Base-by-base conservation (phyloP, 345 rosid species). In the Syzygium aromaticum region DNA sequence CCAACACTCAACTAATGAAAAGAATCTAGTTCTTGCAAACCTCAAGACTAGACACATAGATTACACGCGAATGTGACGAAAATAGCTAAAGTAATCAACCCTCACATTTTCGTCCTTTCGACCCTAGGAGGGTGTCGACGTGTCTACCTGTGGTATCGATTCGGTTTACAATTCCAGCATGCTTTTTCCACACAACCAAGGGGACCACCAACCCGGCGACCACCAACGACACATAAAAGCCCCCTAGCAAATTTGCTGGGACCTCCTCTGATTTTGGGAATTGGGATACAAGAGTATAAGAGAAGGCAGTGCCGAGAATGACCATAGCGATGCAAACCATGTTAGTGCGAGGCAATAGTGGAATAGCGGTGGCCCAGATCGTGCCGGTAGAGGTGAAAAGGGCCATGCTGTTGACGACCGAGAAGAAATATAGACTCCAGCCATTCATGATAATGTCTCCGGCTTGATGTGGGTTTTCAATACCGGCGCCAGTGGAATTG, bases 101-200 rank as follows among this genome's bases (percentile, higher is more conserved):
- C 30, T 59, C 11, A 30, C 67, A 27, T 0, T 59, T 14, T 28
- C 19, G 77, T 13, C 77, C 38, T 0, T 63, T 28, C 0, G 19
- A 7, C 21, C 10, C 19, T 3, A 63, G 19, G 77, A 28, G 17
- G 10, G 17, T n/a, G 9, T 63, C 19, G 17, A 63, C 7, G 21
- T 19, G 38, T 63, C 77, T 63, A 2, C 77, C 77, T 7, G 5
- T 63, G 77, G 38, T 1, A 28, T 63, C 77, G 19, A 63, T 28
- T 28, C 38, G 5, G 9, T n/a, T 28, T 28, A 63, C 8, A 17
- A 63, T 0, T n/a, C 28, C 0, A 21, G 19, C 19, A 21, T 63
- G 38, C 10, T 5, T 0, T 63, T 19, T 28, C 77, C 38, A 63
- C 15, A 63, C 38, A 14, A 28, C 38, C 77, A 28, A 16, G 38